Evolutionary conservation across 106 monocot genomes (phyloP), one percentile per base, ranked within the genome.

Genomic region (Agapanthus africanus): DNA sequence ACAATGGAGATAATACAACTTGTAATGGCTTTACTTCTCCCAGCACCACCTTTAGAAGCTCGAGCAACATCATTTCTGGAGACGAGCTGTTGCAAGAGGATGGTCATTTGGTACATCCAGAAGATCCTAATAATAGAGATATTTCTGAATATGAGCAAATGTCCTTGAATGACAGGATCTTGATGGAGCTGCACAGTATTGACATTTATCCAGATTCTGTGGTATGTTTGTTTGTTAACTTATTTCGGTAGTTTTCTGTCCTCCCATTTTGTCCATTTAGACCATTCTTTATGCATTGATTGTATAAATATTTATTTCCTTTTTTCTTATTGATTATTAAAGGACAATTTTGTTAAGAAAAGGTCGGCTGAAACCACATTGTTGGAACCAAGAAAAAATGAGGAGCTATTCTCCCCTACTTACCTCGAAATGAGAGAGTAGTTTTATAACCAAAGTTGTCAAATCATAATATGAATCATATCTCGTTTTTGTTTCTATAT

Each of bases 111-210:
- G 26, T 54, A 23, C 36, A 57, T 74, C n/a, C n/a, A n/a, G n/a
- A n/a, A n/a, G n/a, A n/a, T n/a, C 46, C 71, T 67, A 67, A 66
- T 71, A 50, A 57, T 63, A 70, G 72, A 33, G 49, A 35, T 77
- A 70, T 37, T 1, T 1, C 36, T 36, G 31, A 79, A 27, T 90
- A 79, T 64, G 84, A 81, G 68, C 80, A 81, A 30, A 81, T 90
- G 82, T 79, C 93, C 34, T 52, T 99, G 50, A 72, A 90, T 83
- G 87, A 90, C 16, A 87, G 82, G 54, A 81, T 93, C 39, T 81
- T 90, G 83, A 71, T 99, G 74, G 99, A 99, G 74, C 83, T 99
- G 56, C 92, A 93, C 44, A 99, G 85, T 60, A 85, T 99, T 32
- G 93, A 86, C 60, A 64, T 99, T 42, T 73, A 68, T 71, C 83